Base-by-base conservation (phyloP, 2,329 filamentous ascomycete genomes). In the Colletotrichum siamense region DNA sequence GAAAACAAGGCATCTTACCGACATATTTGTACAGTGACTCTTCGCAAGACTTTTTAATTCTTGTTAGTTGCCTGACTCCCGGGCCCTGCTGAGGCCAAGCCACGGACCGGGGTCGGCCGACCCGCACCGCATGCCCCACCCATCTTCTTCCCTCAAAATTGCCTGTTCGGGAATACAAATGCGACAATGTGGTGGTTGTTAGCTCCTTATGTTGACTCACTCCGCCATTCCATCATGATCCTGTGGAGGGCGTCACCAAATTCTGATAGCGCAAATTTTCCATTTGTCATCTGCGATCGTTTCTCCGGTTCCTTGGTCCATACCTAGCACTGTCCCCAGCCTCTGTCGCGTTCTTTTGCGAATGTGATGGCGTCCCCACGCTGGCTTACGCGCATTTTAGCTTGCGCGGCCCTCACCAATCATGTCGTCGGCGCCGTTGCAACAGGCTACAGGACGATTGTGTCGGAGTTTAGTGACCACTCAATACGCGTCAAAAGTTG, bases 131-230 rank as follows among this genome's bases (percentile, higher is more conserved):
- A 24, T 8, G 61, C 61, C 61, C 61, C 61, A 34, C 61, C 26
- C 61, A 59, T 28, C 55, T 59, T 59, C 22, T 59, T 59, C 22
- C 52, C 26, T 18, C 32, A 24, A 28, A 18, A 61, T 71, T 75
- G 22, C 67, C 72, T 71, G 22, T 59, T 65, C 61, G 15, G 72
- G 72, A 15, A 75, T 71, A n/a, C 61, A 65, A 65, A 49, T 71
- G 71, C 72, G 71, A 64, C 66, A 15, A 9, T 16, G 10, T 55
- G 39, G 44, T 52, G 26, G 13, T 67, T 5, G 18, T 67, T 34
- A 44, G 62, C 62, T 39, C 22, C 62, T 26, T 16, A 36, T 44
- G 16, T 24, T 65, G 36, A n/a, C 32, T 26, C 34, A 34, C 62
- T 24, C n/a, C 15, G 15, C 9, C 13, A 49, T n/a, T 12, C 15